These are phyloP conservation scores for Agaricus subrufescens DNA, from an alignment of 768 basidiomycete genomes.

Conservation along the genomic window DNA sequence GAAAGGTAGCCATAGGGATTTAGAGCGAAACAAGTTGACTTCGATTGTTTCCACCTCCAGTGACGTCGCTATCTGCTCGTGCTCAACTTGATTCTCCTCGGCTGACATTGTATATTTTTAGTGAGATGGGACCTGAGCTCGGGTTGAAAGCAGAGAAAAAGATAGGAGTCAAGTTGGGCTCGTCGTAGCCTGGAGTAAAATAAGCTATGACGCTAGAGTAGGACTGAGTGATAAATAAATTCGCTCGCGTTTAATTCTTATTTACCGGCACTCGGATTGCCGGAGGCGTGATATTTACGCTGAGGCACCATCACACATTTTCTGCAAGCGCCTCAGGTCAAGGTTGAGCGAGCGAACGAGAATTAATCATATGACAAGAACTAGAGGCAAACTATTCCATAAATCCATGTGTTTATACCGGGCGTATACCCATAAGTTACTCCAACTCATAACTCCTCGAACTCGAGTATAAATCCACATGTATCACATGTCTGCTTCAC, in stretches of 20 bases:
- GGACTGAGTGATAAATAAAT: not conserved
- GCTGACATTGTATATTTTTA: conserved; percentile 15
- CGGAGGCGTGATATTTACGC: not conserved
- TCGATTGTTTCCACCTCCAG: conserved; percentile 80
- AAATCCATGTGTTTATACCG: not conserved
- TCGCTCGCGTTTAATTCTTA: not conserved
- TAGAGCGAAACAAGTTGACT: conserved; percentile 73
- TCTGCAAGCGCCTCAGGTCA: too few species aligned
- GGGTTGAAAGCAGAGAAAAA: not conserved
- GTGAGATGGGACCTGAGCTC: not conserved
- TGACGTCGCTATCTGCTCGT: conserved; percentile 64
- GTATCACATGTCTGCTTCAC: conserved; percentile 75
- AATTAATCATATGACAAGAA: too few species aligned
- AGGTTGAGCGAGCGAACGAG: too few species aligned
- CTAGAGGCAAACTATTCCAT: too few species aligned
- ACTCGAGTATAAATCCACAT: conserved; percentile 89
- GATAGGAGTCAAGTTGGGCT: not conserved
- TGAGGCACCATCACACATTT: too few species aligned
- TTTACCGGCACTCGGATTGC: not conserved
- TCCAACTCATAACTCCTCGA: conserved; percentile 50
- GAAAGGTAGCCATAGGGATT: conserved; percentile 59
- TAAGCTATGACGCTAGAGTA: not conserved
- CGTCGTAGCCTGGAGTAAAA: not conserved
- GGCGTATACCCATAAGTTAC: not conserved
- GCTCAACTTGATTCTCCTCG: conserved; percentile 49